Evolutionary conservation across 1,284 basidiomycete genomes (phyloP), one percentile per base, ranked within the genome.

Genomic region (Cutaneotrichosporon cyanovorans): DNA sequence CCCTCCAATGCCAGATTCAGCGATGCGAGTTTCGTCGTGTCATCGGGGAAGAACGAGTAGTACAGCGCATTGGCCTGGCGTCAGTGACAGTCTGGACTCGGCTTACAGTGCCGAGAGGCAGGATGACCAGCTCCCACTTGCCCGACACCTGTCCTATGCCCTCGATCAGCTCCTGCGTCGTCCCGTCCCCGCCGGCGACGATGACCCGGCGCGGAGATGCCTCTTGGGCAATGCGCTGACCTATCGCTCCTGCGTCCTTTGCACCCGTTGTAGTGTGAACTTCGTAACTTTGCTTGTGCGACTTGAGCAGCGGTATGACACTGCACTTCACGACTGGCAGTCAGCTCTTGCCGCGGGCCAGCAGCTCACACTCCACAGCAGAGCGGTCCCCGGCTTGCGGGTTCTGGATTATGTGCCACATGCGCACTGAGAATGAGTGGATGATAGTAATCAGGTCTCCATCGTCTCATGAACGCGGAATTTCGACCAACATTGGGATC

Each of bases 111-210:
- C 92, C 92, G 35, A 80, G 80, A 3, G 91, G 90, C 14, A 78
- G 63, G 6, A 76, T 51, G 2, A 74, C 58, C 2, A 77, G 57
- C 16, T 64, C 62, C 57, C 73, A 64, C 37, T 4, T 6, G n/a
- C 21, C 35, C 23, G 10, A 34, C 31, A 8, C 36, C 16, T 8
- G 18, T 18, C 76, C 70, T 25, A 86, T 61, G 6, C 76, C 73
- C 51, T 85, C 83, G 58, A 89, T 75, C 45, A 91, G 78, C 63
- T 92, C 88, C 64, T 90, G 85, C 25, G 90, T 74, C 1, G 89
- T 92, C n/a, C 89, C 88, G 65, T 93, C 89, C 10, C 89, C 89
- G 3, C 86, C 86, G n/a, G 77, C 80, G 12, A 90, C 72, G 39
- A 88, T 66, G 37, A 87, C 56, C 12, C 25, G 7, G 25, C 12